Base-by-base conservation (phyloP, 805 yeast genomes). In the Saccharomyces kudriavzevii region DNA sequence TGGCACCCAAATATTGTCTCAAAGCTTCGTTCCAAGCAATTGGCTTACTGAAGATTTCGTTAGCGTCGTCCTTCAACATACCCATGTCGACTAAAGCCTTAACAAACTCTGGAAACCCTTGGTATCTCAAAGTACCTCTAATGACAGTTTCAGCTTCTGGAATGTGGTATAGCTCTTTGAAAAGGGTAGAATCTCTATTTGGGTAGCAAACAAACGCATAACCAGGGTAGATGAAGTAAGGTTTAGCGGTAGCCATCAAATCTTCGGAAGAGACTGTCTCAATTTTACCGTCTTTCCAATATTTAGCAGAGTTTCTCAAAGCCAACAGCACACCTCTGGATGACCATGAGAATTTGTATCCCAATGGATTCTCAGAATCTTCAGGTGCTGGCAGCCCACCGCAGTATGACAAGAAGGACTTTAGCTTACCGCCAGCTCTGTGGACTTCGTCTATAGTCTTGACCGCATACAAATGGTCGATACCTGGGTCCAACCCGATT, bases 361-460 rank as follows among this genome's bases (percentile, higher is more conserved):
- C 99, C 70, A 94, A 79, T 54, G 99, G 99, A 77, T 94, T 94
- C 76, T 90, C 96, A 29, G 98, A 92, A 73, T 85, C 82, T 76
- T 92, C 99, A 59, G 99, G 97, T 30, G 99, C 94, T 60, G 98
- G 98, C 67, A 94, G 81, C 66, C 99, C 99, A 76, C 99, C 99
- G 77, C 99, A 94, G 85, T 89, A 94, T 6, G 97, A 89, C 64
- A 90, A 76, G 83, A 94, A 94, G 5, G 96, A 87, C 70, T 81
- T 88, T 75, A 94, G 88, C 77, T 94, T 88, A 70, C 99, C 99
- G 60, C 89, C 89, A 27, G 79, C 81, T 61, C 77, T 76, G 78
- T 94, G 99, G 56, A 94, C 97, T 76, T 94, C 99, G 69, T 89
- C 96, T 70, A 94, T 89, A 63, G 98, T 89, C 82, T 94, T 94